phyloP scores from a whole-genome alignment of 495 filamentous ascomycete species.

The Penicillium crystallinum region DNA sequence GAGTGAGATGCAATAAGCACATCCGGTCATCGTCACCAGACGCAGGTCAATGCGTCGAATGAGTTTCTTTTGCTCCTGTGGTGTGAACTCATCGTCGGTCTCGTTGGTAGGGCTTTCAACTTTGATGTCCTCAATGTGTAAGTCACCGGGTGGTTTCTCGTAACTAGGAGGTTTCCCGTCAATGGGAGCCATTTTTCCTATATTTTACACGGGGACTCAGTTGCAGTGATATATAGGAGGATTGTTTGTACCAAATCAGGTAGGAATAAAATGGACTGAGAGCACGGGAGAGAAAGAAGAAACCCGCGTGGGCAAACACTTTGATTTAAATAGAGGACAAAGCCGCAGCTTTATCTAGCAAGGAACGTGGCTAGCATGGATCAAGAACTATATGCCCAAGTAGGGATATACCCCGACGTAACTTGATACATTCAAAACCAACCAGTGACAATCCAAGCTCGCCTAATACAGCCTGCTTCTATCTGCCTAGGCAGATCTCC shows the following conservation, averaged over 20 bases:
- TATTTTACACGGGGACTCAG: neutral
- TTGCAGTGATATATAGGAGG: neutral
- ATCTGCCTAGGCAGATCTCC: too few species aligned
- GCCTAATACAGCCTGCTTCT: too few species aligned
- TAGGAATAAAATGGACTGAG: neutral
- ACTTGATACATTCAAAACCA: neutral
- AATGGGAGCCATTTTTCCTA: neutral
- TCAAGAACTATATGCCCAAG: neutral
- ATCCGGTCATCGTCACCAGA: constrained; percentile 57
- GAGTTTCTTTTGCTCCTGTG: constrained; percentile 39
- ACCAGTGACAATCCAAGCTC: neutral
- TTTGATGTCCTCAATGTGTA: constrained; percentile 29
- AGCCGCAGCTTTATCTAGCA: neutral
- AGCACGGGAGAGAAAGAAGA: too few species aligned
- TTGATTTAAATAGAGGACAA: too few species aligned
- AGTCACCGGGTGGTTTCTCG: constrained; percentile 26
- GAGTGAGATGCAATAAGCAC: constrained; percentile 60
- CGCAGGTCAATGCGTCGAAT: constrained; percentile 58
- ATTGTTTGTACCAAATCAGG: neutral
- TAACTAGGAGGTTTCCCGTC: constrained; percentile 32
- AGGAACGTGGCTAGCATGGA: neutral
- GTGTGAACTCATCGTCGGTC: constrained; percentile 34
- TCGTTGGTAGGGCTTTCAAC: constrained; percentile 11
- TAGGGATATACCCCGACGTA: neutral
- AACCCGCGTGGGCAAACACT: too few species aligned